phyloP scores from a whole-genome alignment of 768 basidiomycete genomes.

The Mycena sanguinolenta region DNA sequence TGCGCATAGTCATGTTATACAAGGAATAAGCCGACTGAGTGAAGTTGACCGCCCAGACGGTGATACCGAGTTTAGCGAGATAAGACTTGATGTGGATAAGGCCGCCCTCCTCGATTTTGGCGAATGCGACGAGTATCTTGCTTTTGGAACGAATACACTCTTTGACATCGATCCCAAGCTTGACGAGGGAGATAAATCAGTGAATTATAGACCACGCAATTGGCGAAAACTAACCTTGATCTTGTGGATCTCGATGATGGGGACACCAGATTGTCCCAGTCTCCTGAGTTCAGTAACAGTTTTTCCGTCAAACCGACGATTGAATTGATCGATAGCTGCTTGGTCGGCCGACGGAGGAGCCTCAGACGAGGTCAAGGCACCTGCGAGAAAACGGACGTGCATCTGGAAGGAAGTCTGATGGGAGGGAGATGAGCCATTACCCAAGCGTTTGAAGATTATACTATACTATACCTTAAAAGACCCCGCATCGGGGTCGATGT shows the following conservation, averaged over 20 bases:
- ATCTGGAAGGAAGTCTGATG: constrained; percentile 7
- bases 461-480: constrained; percentile 20
- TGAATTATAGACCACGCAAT: neutral
- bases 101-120: constrained; percentile 16
- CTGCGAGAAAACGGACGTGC: constrained; percentile 20
- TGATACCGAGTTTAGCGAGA: constrained; percentile 24
- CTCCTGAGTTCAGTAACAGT: constrained; percentile 13
- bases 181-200: neutral
- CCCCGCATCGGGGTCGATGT: neutral
- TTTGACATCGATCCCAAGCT: constrained; percentile 5
- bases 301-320: constrained; percentile 16
- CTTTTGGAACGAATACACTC: constrained; percentile 7
- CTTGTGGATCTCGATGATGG: neutral
- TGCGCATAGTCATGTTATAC: constrained; percentile 28
- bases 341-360: constrained; percentile 4
- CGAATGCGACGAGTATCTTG: constrained; percentile 5
- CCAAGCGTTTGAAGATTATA: neutral
- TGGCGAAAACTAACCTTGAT: constrained; percentile 18
- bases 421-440: neutral
- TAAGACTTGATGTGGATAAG: constrained; percentile 16
- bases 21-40: constrained; percentile 20
- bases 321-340: constrained; percentile 5
- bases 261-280: neutral
- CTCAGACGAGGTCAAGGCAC: neutral
- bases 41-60: constrained; percentile 18